These are phyloP conservation scores for Neofusicoccum laricinum DNA, from an alignment of 2,329 filamentous ascomycete species.

Conservation along the genomic window DNA sequence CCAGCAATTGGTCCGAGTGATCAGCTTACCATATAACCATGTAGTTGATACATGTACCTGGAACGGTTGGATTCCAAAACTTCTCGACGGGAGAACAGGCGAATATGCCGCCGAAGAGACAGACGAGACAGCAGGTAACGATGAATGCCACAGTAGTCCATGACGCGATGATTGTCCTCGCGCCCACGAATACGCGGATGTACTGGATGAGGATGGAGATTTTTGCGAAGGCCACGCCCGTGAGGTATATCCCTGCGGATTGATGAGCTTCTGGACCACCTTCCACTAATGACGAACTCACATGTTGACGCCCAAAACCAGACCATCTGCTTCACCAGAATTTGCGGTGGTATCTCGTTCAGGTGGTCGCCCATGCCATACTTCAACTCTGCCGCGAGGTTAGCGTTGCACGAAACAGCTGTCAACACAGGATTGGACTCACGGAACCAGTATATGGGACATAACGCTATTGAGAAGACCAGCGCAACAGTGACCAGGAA, in stretches of 20 bases:
- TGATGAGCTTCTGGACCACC: too few relatives aligned
- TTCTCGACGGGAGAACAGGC: constrained; percentile 5
- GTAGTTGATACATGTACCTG: constrained; percentile 6
- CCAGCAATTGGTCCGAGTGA: background rate
- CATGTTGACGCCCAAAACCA: constrained; percentile 12
- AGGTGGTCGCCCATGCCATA: constrained; percentile 8
- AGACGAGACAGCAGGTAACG: constrained; percentile 6
- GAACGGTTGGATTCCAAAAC: background rate
- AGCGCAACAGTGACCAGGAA: constrained; percentile 2
- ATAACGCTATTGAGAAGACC: background rate
- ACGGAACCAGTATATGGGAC: constrained; percentile 2
- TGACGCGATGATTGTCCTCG: background rate
- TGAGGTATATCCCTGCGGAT: background rate
- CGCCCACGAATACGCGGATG: constrained; percentile 6
- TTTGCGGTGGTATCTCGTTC: background rate
- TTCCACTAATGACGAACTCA: background rate
- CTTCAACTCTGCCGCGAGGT: background rate
- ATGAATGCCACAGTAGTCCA: constrained; percentile 8
- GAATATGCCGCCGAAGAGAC: constrained; percentile 12
- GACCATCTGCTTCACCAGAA: background rate
- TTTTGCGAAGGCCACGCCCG: constrained; percentile 3
- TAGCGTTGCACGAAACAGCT: background rate
- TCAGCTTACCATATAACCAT: background rate
- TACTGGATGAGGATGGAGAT: constrained; percentile 10
- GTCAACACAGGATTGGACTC: background rate